phyloP scores from a whole-genome alignment of 2,329 filamentous ascomycete species.

The Ceratocystis harringtonii region DNA sequence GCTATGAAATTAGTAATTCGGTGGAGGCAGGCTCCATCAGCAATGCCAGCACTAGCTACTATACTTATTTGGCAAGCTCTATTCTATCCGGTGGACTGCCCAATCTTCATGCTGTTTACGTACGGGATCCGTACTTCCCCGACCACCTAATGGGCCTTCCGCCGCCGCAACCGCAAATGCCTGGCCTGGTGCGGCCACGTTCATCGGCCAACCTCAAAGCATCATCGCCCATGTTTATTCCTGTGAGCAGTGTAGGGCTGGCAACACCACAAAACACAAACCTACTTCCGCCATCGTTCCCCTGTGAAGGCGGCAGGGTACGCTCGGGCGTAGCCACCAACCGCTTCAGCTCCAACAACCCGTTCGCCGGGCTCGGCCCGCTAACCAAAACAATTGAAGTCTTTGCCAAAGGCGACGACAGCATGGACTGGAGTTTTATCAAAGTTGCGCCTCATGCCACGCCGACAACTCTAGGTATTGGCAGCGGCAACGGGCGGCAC shows the following conservation, averaged over 20 bases:
- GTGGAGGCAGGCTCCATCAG: constrained; percentile 42
- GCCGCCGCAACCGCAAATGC: constrained; percentile 50
- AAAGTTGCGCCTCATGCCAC: constrained; percentile 29
- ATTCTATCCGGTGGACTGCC: constrained; percentile 64
- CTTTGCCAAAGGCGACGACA: constrained; percentile 44
- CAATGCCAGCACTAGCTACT: constrained; percentile 49
- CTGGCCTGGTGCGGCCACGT: constrained; percentile 25
- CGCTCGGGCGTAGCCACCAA: constrained; percentile 17
- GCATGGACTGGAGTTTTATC: constrained; percentile 44
- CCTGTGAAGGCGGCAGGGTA: constrained; percentile 19
- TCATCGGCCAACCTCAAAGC: constrained; percentile 22
- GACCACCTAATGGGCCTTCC: constrained; percentile 58
- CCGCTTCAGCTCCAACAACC: constrained; percentile 47
- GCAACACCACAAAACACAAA: constrained; percentile 19
- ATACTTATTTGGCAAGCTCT: constrained; percentile 72
- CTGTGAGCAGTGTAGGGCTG: constrained; percentile 18
- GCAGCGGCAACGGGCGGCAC: neutral
- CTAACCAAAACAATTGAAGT: constrained; percentile 43
- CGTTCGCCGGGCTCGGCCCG: constrained; percentile 31
- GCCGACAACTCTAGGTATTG: constrained; percentile 14
- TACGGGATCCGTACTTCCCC: constrained; percentile 70
- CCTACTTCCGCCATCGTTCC: constrained; percentile 14
- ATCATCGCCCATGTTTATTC: constrained; percentile 17
- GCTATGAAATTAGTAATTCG: constrained; percentile 64
- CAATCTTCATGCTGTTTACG: constrained; percentile 61